A percentile compares a stretch with the other conserved stretches of the same genome.
Evolutionary conservation across 768 basidiomycete species (phyloP).

Genomic region (Lactarius vividus): DNA sequence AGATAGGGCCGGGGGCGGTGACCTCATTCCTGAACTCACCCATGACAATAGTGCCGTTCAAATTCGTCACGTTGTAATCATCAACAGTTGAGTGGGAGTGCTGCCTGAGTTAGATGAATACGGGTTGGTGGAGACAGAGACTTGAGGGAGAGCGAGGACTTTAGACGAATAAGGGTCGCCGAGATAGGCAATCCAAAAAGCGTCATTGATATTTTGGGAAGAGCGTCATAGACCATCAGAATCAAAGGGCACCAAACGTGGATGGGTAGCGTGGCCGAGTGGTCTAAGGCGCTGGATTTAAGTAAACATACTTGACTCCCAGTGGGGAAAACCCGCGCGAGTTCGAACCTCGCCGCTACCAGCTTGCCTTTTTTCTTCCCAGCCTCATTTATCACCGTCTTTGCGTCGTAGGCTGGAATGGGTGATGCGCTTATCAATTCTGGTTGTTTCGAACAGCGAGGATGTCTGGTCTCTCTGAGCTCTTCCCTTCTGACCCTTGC

Average conservation of each 20-base stretch:
- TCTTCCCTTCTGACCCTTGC: conserved; percentile 1
- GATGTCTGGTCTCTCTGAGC: conserved; percentile 11
- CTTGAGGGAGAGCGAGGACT: too few species aligned
- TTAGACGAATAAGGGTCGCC: too few species aligned
- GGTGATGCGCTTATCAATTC: neutral
- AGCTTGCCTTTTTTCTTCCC: conserved; percentile 30
- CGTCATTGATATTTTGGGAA: neutral
- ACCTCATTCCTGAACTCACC: too few species aligned
- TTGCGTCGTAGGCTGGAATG: neutral
- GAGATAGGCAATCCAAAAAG: too few species aligned
- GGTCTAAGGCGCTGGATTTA: conserved; percentile 94
- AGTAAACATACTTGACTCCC: conserved; percentile 60
- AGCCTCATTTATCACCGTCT: conserved; percentile 8
- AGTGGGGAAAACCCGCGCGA: conserved; percentile 84
- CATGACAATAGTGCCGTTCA: too few species aligned
- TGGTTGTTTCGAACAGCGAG: neutral
- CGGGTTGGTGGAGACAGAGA: too few species aligned
- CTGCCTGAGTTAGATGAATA: too few species aligned
- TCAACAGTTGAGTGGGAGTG: too few species aligned
- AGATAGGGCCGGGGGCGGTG: too few species aligned
- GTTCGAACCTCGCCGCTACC: conserved; percentile 91
- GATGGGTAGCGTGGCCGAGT: conserved; percentile 74
- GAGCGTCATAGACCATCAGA: neutral
- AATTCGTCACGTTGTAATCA: too few species aligned
- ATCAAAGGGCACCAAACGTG: neutral